Base-by-base conservation (phyloP, 176 grass and related monocot genomes). In the Tillandsia leiboldiana region DNA sequence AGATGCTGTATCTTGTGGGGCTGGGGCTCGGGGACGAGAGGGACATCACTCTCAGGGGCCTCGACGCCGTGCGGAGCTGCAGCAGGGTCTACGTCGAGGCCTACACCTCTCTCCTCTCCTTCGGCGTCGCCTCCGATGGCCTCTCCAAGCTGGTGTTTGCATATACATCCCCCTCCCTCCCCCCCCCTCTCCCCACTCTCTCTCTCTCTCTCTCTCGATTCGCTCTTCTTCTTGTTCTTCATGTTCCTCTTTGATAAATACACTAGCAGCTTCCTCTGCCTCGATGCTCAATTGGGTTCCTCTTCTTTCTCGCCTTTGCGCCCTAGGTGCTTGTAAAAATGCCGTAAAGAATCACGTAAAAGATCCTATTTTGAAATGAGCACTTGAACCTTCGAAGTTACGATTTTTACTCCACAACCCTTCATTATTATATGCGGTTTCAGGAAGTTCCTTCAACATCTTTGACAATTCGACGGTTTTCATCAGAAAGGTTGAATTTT, bases 1-100 rank as follows among this genome's bases (percentile, higher is more conserved):
- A 4, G 29, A 97, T 97, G 94, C 61, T 97, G n/a, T 97, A 90
- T 73, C 85, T 97, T 51, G 84, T 97, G n/a, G 94, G 93, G 7
- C 75, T 97, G 49, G 89, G 94, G 15, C 67, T 97, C 42, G 86
- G 86, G 20, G 89, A 97, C 63, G 94, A 97, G 77, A 82, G 86
- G 58, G 94, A 90, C 79, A 92, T 97, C 84, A 92, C 84, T 15
- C 79, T 97, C 33, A 74, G 84, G 77, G 94, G 89, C 5, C 94
- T 97, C 48, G 89, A 97, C 29, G 87, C 81, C 53, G 79, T 97
- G 28, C 83, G 82, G 65, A 42, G 78, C 72, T 92, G 86, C 74
- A 53, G 68, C 74, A 97, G 81, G 79, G 69, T 97, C 26, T 92
- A 90, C 75, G 86, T 97, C 78, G 94, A 97, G 82, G 86, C 94